phyloP scores from a whole-genome alignment of 345 rosid genomes.

The Populus ilicifolia region DNA sequence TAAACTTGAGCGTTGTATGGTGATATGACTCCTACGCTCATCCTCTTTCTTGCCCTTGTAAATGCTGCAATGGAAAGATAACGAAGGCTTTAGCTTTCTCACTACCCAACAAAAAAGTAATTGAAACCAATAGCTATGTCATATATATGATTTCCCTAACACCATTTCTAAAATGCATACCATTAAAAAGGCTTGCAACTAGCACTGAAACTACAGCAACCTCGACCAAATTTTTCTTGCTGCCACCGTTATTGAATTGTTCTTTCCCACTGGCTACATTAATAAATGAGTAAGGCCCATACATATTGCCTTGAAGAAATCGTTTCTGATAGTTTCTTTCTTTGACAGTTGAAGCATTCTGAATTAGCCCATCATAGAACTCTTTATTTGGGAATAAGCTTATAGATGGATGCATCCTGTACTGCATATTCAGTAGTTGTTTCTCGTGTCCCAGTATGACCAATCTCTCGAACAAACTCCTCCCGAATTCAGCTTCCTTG shows the following conservation, averaged over 20 bases:
- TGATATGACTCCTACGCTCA: constrained; percentile 45
- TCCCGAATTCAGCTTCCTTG: constrained; percentile 19
- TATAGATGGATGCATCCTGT: constrained; percentile 38
- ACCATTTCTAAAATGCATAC: constrained; percentile 7
- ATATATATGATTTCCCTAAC: background rate
- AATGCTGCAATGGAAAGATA: constrained; percentile 6
- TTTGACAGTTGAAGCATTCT: constrained; percentile 20
- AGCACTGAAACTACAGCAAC: constrained; percentile 36
- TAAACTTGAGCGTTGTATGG: constrained; percentile 50
- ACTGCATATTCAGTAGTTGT: constrained; percentile 29
- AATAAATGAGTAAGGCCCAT: constrained; percentile 47
- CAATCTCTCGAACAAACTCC: constrained; percentile 36
- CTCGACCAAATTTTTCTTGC: constrained; percentile 34
- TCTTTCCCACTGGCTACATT: constrained; percentile 35
- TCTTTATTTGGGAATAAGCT: constrained; percentile 25
- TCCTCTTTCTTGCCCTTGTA: constrained; percentile 7
- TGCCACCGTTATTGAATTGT: constrained; percentile 22
- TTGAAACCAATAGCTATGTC: background rate
- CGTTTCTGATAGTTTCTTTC: constrained; percentile 3
- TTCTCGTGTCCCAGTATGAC: constrained; percentile 7
- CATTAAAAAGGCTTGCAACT: constrained; percentile 35
- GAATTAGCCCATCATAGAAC: constrained; percentile 18
- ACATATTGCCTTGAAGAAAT: constrained; percentile 37
- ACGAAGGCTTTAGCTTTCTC: background rate
- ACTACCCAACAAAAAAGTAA: background rate